A percentile compares a stretch with the other conserved stretches of the same genome.
Evolutionary conservation across 2,329 filamentous ascomycete species (phyloP).

Genomic region (Fusarium sarcochroum): DNA sequence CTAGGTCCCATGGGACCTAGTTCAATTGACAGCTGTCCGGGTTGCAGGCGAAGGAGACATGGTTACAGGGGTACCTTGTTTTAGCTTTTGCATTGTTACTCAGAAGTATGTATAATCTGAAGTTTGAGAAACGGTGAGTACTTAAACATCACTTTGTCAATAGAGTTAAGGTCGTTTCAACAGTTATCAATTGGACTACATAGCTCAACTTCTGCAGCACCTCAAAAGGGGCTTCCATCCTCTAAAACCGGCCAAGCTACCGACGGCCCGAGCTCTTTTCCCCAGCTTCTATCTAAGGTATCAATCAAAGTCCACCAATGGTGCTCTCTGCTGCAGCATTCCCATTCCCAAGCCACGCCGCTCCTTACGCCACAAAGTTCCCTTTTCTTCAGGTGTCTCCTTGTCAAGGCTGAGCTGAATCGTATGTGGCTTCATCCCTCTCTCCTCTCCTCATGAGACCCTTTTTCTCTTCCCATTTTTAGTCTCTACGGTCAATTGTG

Average conservation of each 20-base stretch:
- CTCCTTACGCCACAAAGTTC: conserved; percentile 24
- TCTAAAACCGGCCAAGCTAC: conserved; percentile 12
- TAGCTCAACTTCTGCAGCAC: neutral
- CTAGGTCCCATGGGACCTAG: too few relatives aligned
- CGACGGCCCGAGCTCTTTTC: conserved; percentile 35
- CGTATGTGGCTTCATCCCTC: conserved; percentile 34
- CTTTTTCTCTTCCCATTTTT: conserved; percentile 9
- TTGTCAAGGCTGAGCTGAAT: conserved; percentile 35
- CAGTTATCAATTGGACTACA: neutral
- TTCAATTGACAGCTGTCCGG: conserved; percentile 10
- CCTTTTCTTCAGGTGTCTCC: neutral
- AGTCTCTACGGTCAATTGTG: neutral
- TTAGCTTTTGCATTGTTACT: neutral
- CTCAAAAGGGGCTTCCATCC: conserved; percentile 23
- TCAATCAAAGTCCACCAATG: conserved; percentile 30
- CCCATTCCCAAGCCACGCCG: conserved; percentile 15
- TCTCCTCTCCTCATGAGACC: conserved; percentile 18
- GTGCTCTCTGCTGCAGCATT: neutral
- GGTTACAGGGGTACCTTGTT: neutral
- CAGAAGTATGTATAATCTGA: neutral
- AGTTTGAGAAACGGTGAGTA: neutral
- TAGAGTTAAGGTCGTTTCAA: neutral
- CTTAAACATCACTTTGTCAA: neutral
- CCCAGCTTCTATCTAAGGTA: conserved; percentile 19
- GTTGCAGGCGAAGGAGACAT: neutral